Percentiles rank a stretch among this genome's conserved stretches.
These are phyloP conservation scores for Termitomyces sp. DNA, from an alignment of 768 basidiomycete genomes.

Conservation along the genomic window DNA sequence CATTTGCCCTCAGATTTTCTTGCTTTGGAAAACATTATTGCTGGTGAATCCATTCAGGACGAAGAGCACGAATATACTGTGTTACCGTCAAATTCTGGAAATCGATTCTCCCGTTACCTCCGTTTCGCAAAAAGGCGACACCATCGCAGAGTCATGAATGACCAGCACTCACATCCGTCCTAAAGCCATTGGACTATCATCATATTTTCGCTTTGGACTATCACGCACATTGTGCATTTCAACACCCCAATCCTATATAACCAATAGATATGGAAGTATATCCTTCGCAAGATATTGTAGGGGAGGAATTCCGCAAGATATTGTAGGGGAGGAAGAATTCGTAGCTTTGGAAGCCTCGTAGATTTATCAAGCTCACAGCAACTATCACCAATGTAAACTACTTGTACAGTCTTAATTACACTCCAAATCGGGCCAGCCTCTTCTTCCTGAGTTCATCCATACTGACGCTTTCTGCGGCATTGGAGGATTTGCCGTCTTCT, in stretches of 20 bases:
- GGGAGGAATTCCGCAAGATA: neutral
- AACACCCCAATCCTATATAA: neutral
- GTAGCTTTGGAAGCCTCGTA: neutral
- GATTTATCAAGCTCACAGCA: neutral
- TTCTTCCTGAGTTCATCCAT: slow-evolving; percentile 66
- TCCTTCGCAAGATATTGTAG: neutral
- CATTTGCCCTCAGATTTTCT: slow-evolving; percentile 42
- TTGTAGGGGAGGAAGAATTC: neutral
- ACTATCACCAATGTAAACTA: neutral
- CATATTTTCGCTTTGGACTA: neutral
- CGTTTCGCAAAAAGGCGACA: slow-evolving; percentile 42
- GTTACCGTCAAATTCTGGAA: slow-evolving; percentile 16
- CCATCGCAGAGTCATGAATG: slow-evolving; percentile 22
- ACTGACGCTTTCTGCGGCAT: slow-evolving; percentile 32
- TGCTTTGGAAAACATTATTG: slow-evolving; percentile 55
- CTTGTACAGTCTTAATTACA: slow-evolving; percentile 19
- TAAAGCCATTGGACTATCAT: neutral
- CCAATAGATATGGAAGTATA: neutral
- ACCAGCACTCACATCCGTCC: slow-evolving; percentile 22
- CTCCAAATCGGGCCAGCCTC: slow-evolving; percentile 61
- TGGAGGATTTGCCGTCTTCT: neutral
- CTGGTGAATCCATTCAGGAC: slow-evolving; percentile 17
- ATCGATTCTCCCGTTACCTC: slow-evolving; percentile 55
- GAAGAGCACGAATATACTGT: slow-evolving; percentile 16
- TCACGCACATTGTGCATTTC: neutral